Conservation (phyloP, 73 alveolate species). For the Stentor roeselii region DNA sequence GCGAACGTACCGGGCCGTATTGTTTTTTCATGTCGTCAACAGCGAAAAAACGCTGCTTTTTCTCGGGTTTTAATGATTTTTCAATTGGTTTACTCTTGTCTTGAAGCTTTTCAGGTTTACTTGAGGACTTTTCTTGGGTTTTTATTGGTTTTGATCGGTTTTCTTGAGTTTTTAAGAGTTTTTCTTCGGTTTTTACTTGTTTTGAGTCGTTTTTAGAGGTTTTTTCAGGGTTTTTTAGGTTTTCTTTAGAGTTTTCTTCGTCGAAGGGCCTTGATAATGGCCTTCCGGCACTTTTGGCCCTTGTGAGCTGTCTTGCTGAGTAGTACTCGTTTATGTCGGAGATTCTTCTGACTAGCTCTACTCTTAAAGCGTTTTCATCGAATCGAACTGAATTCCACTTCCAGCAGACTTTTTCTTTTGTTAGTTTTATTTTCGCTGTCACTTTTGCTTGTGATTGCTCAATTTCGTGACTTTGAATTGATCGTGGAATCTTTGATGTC, state of each 20-base stretch:
- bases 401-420: background rate
- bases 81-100: too few relatives aligned
- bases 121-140: background rate
- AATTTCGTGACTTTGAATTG: constrained; percentile 3
- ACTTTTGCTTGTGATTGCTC: constrained; percentile 24
- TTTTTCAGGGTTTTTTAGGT: too few relatives aligned
- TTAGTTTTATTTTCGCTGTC: background rate
- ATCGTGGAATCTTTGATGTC: background rate
- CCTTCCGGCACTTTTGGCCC: constrained; percentile 14
- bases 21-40: background rate
- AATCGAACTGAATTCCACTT: background rate
- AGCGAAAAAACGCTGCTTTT: background rate
- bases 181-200: too few relatives aligned
- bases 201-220: too few relatives aligned
- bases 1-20: background rate
- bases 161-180: too few relatives aligned
- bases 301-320: background rate
- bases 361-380: background rate
- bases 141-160: background rate
- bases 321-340: constrained; percentile 10
- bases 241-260: too few relatives aligned
- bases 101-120: background rate
- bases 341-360: constrained; percentile 14
- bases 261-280: too few relatives aligned
- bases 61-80: background rate